These are phyloP conservation scores for Parafenestella ontariensis DNA, from an alignment of 2,329 filamentous ascomycete genomes.

Conservation along the genomic window DNA sequence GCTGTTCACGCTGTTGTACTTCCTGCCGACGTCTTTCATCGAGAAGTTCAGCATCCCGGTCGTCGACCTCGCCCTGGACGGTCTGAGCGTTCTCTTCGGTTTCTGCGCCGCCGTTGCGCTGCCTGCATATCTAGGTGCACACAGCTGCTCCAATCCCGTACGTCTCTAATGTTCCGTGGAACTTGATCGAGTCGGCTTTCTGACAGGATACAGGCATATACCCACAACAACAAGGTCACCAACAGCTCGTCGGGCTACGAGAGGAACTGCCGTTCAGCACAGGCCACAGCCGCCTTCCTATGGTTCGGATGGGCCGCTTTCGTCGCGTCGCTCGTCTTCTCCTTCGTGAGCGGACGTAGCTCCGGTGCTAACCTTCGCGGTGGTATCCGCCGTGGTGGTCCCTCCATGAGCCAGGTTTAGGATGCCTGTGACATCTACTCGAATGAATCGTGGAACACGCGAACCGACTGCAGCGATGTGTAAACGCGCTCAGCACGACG, in stretches of 20 bases:
- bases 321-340: conserved; percentile 60
- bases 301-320: conserved; percentile 78
- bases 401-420: conserved; percentile 65
- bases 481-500: conserved; percentile 4
- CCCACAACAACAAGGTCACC: conserved; percentile 63
- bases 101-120: conserved; percentile 75
- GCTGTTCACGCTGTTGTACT: conserved; percentile 71
- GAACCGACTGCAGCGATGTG: conserved; percentile 19
- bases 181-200: background rate
- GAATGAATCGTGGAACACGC: conserved; percentile 37
- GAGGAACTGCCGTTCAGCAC: conserved; percentile 76
- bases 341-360: conserved; percentile 62
- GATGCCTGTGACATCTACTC: conserved; percentile 31
- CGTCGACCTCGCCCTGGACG: conserved; percentile 64
- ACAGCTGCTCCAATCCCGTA: conserved; percentile 70
- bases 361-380: conserved; percentile 54
- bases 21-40: conserved; percentile 64
- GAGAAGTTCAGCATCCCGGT: conserved; percentile 61
- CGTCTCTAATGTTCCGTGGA: conserved; percentile 29
- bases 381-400: conserved; percentile 55
- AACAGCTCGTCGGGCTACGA: conserved; percentile 66
- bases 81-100: conserved; percentile 69
- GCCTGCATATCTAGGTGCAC: conserved; percentile 71
- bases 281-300: conserved; percentile 76
- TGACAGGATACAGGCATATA: conserved; percentile 47